phyloP scores from a whole-genome alignment of 805 yeast genomes.

The Ogataea degrootiae region DNA sequence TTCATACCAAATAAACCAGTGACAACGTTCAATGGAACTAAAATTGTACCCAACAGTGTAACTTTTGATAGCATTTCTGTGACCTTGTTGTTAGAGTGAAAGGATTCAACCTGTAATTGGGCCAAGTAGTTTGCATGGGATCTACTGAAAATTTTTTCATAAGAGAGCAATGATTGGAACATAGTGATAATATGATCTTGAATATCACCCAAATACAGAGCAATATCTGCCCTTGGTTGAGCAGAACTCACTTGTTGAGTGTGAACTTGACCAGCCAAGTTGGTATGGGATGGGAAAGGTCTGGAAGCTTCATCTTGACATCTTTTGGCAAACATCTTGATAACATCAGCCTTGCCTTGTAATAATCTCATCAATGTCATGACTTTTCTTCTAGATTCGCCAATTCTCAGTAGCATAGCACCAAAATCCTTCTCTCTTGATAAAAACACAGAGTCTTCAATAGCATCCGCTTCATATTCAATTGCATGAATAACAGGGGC shows the following conservation, averaged over 20 bases:
- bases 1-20: constrained; percentile 97
- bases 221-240: constrained; percentile 86
- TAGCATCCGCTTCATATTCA: constrained; percentile 77
- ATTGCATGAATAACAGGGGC: constrained; percentile 75
- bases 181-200: constrained; percentile 97
- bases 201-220: constrained; percentile 88
- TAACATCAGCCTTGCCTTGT: constrained; percentile 93
- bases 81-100: constrained; percentile 77
- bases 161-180: constrained; percentile 85
- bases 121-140: constrained; percentile 92
- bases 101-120: constrained; percentile 88
- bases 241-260: constrained; percentile 20
- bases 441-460: constrained; percentile 80
- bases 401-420: constrained; percentile 73
- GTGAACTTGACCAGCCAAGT: constrained; percentile 7
- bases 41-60: constrained; percentile 82
- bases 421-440: constrained; percentile 72
- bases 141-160: constrained; percentile 89
- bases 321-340: constrained; percentile 92
- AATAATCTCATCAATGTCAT: constrained; percentile 89
- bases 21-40: constrained; percentile 83
- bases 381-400: constrained; percentile 84
- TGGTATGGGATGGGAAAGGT: constrained; percentile 13
- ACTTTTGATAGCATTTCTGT: constrained; percentile 87
- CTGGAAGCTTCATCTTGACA: constrained; percentile 66